Conservation (phyloP, 208 protist genomes). For the Acanthamoeba healyi region DNA sequence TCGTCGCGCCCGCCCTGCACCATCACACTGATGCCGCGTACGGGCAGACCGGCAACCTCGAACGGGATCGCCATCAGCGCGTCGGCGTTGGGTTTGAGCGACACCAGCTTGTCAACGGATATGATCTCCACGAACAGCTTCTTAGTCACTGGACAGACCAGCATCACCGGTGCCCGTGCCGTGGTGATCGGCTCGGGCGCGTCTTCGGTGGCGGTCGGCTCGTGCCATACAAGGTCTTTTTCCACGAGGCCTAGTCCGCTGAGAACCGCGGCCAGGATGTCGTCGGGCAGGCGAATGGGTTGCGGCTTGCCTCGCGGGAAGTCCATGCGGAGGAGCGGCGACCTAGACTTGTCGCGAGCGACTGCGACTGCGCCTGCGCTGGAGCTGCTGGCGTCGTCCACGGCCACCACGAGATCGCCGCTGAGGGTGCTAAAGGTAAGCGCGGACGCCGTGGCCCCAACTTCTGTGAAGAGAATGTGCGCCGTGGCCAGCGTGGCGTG, state of each 20-base stretch:
- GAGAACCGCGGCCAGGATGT: background rate
- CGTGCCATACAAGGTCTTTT: background rate
- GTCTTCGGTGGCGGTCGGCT: background rate
- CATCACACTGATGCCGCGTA: slow-evolving; percentile 6
- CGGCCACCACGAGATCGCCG: background rate
- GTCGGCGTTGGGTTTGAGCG: background rate
- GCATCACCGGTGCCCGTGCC: background rate
- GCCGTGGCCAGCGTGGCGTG: slow-evolving; percentile 68
- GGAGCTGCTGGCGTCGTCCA: too few species aligned
- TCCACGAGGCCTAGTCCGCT: background rate
- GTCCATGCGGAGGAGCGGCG: background rate
- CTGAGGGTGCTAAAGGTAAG: slow-evolving; percentile 28
- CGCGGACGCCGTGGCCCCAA: background rate
- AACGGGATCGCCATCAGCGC: slow-evolving; percentile 11
- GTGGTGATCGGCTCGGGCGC: background rate
- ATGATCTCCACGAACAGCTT: slow-evolving; percentile 29
- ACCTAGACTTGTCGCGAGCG: background rate
- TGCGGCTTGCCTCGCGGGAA: background rate
- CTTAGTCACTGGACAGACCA: background rate
- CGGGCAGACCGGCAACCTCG: background rate
- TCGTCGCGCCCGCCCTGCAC: background rate
- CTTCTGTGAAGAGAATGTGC: slow-evolving; percentile 46
- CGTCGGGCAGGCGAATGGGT: background rate
- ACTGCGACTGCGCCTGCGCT: too few species aligned
- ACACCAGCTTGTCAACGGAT: background rate